A percentile compares a stretch with the other conserved stretches of the same genome.
phyloP scores from a whole-genome alignment of 208 protist genomes.

The Trypanosoma congolense region DNA sequence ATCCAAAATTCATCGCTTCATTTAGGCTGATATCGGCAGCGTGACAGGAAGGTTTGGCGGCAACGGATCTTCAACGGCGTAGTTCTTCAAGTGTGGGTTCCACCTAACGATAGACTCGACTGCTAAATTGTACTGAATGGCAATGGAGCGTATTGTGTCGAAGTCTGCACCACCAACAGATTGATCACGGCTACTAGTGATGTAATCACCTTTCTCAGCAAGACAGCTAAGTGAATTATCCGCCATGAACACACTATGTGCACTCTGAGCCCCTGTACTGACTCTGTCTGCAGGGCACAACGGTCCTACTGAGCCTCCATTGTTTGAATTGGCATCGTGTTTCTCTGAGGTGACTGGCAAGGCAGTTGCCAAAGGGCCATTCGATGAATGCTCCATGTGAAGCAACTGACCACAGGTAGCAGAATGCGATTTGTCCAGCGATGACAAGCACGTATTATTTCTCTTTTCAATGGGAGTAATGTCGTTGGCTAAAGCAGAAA shows the following conservation, averaged over 20 bases:
- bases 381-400: no score
- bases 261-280: neutral
- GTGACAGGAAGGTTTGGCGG: slow-evolving; percentile 69
- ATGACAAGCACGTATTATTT: no score
- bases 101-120: slow-evolving; percentile 47
- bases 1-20: no score
- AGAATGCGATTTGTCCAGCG: no score
- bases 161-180: slow-evolving; percentile 31
- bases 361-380: no score
- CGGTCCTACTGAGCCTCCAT: no score
- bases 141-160: slow-evolving; percentile 67
- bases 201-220: neutral
- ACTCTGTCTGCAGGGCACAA: no score
- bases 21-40: slow-evolving; percentile 27
- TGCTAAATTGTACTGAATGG: slow-evolving; percentile 36
- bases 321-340: no score
- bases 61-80: slow-evolving; percentile 48
- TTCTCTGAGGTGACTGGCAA: no score
- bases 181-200: neutral
- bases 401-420: no score
- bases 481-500: no score
- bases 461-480: no score
- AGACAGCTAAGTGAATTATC: neutral
- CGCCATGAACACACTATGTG: neutral
- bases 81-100: slow-evolving; percentile 62